Base-by-base conservation (phyloP, 495 filamentous ascomycete species). In the Lepidopterella palustris region DNA sequence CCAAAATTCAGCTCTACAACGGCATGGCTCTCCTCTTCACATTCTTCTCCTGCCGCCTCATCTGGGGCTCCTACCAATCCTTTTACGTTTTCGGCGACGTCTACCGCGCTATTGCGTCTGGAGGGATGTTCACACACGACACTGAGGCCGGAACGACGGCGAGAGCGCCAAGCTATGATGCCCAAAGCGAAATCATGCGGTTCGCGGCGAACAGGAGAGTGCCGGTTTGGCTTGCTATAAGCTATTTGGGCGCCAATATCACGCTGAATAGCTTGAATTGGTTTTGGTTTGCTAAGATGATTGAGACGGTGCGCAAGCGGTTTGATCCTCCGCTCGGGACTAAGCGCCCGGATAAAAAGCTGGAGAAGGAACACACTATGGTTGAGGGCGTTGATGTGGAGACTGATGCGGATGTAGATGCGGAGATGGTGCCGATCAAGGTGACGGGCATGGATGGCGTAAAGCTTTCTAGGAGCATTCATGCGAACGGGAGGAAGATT, bases 211-310 rank as follows among this genome's bases (percentile, higher is more conserved):
- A 76, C 56, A 74, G 74, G 11, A 66, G 68, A 20, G 75, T 96
- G 4, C 93, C 93, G 0, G 65, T 82, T 0, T 97, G 93, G 92
- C 77, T 97, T 24, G 87, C 87, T 2, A 66, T 77, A 15, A 79
- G 83, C 25, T 97, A 97, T 66, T 74, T 96, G 1, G 77, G 74
- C 3, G 84, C 83, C 40, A 97, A 98, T 68, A 45, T 92, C 24
- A 78, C 86, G 3, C 77, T 98, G 15, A 97, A 96, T 74, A 77
- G 80, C 51, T 76, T 98, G 48, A 98, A 98, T 73, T 91, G 90
- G 71, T 92, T 85, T 76, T 98, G 93, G 93, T 97, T 96, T 73
- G 84, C 84, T 59, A 93, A 92, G 80, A 98, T 98, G 93, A 88
- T 98, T 59, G 82, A 88, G 62, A 89, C 93, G 24, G 85, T 98